phyloP scores from a whole-genome alignment of 257 asterid genomes.

The Henckelia pumila region DNA sequence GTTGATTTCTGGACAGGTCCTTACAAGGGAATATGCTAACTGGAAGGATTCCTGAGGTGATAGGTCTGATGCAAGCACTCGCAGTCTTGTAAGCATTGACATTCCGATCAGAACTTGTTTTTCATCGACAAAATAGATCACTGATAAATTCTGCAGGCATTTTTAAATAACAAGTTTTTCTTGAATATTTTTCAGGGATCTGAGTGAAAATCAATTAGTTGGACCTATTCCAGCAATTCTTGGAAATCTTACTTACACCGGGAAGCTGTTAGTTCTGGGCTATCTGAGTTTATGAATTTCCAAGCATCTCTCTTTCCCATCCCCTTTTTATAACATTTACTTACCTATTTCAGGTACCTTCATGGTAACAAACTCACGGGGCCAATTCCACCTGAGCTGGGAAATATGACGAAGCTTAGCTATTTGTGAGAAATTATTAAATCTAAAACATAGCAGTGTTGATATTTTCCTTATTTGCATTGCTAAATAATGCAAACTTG shows the following conservation, averaged over 20 bases:
- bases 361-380: slow-evolving; percentile 98
- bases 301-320: neutral
- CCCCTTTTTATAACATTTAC: neutral
- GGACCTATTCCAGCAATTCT: slow-evolving; percentile 84
- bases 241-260: slow-evolving; percentile 95
- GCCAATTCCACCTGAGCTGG: slow-evolving; percentile 78
- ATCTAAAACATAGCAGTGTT: neutral
- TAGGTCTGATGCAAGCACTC: slow-evolving; percentile 98
- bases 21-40: slow-evolving; percentile 89
- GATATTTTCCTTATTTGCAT: neutral
- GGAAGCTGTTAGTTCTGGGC: slow-evolving; percentile 70
- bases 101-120: neutral
- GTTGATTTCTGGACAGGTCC: slow-evolving; percentile 48
- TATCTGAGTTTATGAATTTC: neutral
- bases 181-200: slow-evolving; percentile 55
- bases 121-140: neutral
- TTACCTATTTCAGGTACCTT: slow-evolving; percentile 56
- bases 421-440: slow-evolving; percentile 56
- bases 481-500: slow-evolving; percentile 24
- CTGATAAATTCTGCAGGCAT: too few species aligned
- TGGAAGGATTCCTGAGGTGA: slow-evolving; percentile 91
- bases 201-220: slow-evolving; percentile 84
- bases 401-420: slow-evolving; percentile 91
- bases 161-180: neutral
- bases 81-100: slow-evolving; percentile 80